Base-by-base conservation (phyloP, 306 rosid genomes). In the Cucumis melo region DNA sequence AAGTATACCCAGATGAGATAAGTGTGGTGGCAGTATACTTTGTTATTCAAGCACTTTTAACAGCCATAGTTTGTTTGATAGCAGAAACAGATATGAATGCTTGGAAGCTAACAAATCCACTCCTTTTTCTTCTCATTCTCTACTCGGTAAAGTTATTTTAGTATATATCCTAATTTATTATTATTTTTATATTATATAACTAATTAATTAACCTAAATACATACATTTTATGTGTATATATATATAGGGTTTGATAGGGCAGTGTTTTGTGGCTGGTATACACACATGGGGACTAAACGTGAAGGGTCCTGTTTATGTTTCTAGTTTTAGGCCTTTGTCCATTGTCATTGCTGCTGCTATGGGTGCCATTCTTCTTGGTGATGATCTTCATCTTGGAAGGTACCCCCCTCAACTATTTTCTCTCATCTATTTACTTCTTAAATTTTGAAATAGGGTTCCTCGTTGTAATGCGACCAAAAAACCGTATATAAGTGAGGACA, bases 261-360 rank as follows among this genome's bases (percentile, higher is more conserved):
- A 75, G 91, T 88, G 36, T 77, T 93, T 83, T 96, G 89, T 87
- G 2, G 88, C 88, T 71, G 86, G 89, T 21, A 38, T 87, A 60
- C 53, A 62, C 62, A 56, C 90, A 19, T 93, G 98, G 97, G 90
- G 98, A 81, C 79, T 93, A 76, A 84, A 77, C 73, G 77, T 78
- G 85, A 87, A 90, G 8, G 98, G 96, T 39, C 98, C 97, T 11
- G 94, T 91, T 85, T 93, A 91, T 70, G 92, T 90, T 54, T 78
- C 97, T 14, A 91, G 89, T 93, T 93, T 93, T 86, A 93, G 90
- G 88, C 97, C 97, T 27, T 3, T 93, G 78, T 97, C 94, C 65
- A 90, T 93, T 29, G 81, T 88, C 74, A 81, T 93, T 81, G 86
- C 98, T 0, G 87, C 89, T 84, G 72, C 79, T 12, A 54, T 78